Percentiles rank a stretch among this genome's conserved stretches.
Evolutionary conservation across 371 early-diverging fungal species (phyloP).

Genomic region (Nosema granulosis): DNA sequence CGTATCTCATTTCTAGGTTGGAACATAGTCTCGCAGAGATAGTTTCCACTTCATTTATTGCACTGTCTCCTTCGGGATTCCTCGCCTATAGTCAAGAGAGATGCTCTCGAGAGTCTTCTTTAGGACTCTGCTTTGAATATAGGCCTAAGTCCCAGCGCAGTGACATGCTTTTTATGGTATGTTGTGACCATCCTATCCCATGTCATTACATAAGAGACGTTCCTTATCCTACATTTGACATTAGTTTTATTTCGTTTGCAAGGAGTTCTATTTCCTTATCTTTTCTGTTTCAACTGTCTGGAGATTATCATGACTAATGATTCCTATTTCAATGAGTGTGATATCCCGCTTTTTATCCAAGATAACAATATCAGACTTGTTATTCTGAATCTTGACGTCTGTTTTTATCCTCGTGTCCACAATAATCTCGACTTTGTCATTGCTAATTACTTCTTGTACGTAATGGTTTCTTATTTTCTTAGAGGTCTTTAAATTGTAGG

Average conservation of each 20-base stretch:
- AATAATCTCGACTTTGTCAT: not conserved
- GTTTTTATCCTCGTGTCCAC: constrained; percentile 5
- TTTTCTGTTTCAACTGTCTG: no score
- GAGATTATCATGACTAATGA: no score
- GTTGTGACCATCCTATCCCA: constrained; percentile 36
- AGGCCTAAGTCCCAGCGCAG: not conserved
- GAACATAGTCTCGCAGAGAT: no score
- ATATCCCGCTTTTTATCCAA: constrained; percentile 1
- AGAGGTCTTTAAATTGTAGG: no score
- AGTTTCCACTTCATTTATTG: no score
- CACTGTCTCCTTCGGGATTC: no score
- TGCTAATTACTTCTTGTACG: constrained; percentile 4
- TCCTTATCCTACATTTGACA: constrained; percentile 15
- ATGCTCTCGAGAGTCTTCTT: no score
- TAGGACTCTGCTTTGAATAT: not conserved
- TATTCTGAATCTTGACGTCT: not conserved
- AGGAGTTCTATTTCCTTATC: not conserved
- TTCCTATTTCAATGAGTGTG: no score
- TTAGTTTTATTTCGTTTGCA: constrained; percentile 14
- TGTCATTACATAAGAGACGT: constrained; percentile 34
- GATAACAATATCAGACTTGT: not conserved
- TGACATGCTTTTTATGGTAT: not conserved
- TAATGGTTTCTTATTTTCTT: constrained; percentile 3
- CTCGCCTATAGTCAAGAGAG: no score
- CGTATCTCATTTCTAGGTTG: no score